Percentiles rank a stretch among this genome's conserved stretches.
Conservation (phyloP, 2,329 filamentous ascomycete genomes). For the Periconia digitata region DNA sequence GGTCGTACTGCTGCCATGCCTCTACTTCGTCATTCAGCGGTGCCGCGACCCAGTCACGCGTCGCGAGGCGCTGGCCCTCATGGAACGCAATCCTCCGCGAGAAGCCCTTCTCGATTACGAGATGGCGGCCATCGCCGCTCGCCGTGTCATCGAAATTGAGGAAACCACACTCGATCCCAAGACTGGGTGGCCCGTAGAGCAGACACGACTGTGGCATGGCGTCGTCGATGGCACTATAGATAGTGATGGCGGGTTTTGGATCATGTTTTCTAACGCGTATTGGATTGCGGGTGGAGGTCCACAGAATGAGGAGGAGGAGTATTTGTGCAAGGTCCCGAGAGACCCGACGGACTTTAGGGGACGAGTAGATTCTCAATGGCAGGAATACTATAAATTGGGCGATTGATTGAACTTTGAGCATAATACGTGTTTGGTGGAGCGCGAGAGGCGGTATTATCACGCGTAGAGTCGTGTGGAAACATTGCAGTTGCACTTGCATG, state of each 20-base stretch:
- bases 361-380: conserved; percentile 6
- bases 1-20: conserved; percentile 12
- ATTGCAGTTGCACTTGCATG: too few species aligned
- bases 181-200: conserved; percentile 19
- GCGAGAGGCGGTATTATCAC: too few species aligned
- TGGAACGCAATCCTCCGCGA: conserved; percentile 14
- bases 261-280: conserved; percentile 4
- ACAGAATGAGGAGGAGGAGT: neutral
- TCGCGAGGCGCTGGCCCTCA: conserved; percentile 17
- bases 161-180: conserved; percentile 18
- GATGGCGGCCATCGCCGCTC: conserved; percentile 14
- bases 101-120: conserved; percentile 24
- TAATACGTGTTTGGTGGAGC: neutral
- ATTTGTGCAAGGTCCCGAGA: neutral
- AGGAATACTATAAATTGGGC: conserved; percentile 13
- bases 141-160: conserved; percentile 24
- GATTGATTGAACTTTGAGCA: neutral
- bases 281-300: neutral
- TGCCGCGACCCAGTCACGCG: conserved; percentile 21
- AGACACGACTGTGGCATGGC: conserved; percentile 16
- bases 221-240: conserved; percentile 21
- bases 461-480: too few species aligned
- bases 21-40: conserved; percentile 13
- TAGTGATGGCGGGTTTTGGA: conserved; percentile 16
- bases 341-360: neutral